Base-by-base conservation (phyloP, 441 rosid genomes). In the Daphne laureola region DNA sequence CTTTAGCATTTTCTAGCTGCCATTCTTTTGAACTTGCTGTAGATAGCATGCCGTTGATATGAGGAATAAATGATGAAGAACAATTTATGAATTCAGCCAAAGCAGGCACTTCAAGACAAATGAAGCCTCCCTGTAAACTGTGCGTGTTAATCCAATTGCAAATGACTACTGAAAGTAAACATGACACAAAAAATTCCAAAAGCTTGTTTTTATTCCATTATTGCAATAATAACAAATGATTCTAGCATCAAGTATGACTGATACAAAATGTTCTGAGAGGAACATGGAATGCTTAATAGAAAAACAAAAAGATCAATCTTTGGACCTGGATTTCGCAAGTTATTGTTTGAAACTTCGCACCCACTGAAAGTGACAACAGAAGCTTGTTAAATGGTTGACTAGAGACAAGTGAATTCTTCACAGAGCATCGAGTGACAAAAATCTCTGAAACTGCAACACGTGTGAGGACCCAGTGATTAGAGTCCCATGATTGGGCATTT, bases 91-190 rank as follows among this genome's bases (percentile, higher is more conserved):
- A 76, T 67, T 65, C 73, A 55, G 56, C 68, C 72, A 84, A 61
- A 59, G 94, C 86, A 55, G 62, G 61, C 27, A 78, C 62, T 71
- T 92, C 97, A 69, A 89, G 70, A 60, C 84, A 64, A 58, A 84
- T 59, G 68, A 68, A 69, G 64, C 90, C 85, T 67, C 94, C 98
- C 98, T 92, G 97, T 62, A 72, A 59, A 75, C 64, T 69, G 75
- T 54, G 40, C 35, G 31, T 43, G 51, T 43, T 31, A 31, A 31
- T 31, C 38, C 38, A 7, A 9, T 31, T 9, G 11, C 38, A 31
- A 6, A 7, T 31, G 38, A 31, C 9, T 31, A 5, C 9, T 9
- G 2, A 31, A 31, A 31, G 46, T 41, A 40, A 15, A 49, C 2
- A 64, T 54, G 42, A 50, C 15, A 58, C 49, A 8, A 54, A 53